Conservation (phyloP, 208 protist species). For the Blechomonas ayalai region DNA sequence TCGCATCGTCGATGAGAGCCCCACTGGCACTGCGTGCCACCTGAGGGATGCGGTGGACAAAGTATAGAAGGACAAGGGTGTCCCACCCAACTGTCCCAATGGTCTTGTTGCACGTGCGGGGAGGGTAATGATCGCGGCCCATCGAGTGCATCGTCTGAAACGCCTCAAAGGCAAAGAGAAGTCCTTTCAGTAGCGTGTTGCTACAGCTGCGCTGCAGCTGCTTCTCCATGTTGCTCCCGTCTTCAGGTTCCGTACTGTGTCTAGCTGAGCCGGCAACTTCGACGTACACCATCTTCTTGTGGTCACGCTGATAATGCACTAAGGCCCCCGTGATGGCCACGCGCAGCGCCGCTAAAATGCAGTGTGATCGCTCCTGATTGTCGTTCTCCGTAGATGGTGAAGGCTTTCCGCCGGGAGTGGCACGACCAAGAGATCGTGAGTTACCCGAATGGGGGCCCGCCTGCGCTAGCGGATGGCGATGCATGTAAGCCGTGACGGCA, state of each 20-base stretch:
- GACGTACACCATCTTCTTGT: constrained; percentile 9
- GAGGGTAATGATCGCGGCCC: constrained; percentile 59
- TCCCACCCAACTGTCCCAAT: constrained; percentile 83
- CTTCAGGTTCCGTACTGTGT: background rate
- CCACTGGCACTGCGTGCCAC: constrained; percentile 48
- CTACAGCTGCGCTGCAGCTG: constrained; percentile 26
- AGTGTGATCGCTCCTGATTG: constrained; percentile 32
- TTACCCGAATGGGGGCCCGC: no score
- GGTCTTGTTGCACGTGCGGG: constrained; percentile 28
- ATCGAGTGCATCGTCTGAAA: constrained; percentile 71
- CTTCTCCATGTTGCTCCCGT: background rate
- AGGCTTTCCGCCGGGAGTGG: no score
- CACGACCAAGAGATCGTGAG: no score
- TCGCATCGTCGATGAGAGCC: constrained; percentile 52
- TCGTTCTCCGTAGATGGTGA: no score
- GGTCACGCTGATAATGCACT: constrained; percentile 21
- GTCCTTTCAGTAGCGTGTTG: constrained; percentile 48
- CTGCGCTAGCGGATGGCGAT: no score
- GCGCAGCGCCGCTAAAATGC: constrained; percentile 37
- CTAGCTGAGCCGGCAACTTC: background rate
- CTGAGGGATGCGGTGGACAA: constrained; percentile 73
- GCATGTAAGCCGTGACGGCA: no score
- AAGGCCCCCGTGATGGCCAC: constrained; percentile 53
- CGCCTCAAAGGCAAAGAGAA: constrained; percentile 70
- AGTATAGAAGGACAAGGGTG: constrained; percentile 70